These are phyloP conservation scores for Cyberlindnera sargentensis DNA, from an alignment of 805 yeast genomes.

Conservation along the genomic window DNA sequence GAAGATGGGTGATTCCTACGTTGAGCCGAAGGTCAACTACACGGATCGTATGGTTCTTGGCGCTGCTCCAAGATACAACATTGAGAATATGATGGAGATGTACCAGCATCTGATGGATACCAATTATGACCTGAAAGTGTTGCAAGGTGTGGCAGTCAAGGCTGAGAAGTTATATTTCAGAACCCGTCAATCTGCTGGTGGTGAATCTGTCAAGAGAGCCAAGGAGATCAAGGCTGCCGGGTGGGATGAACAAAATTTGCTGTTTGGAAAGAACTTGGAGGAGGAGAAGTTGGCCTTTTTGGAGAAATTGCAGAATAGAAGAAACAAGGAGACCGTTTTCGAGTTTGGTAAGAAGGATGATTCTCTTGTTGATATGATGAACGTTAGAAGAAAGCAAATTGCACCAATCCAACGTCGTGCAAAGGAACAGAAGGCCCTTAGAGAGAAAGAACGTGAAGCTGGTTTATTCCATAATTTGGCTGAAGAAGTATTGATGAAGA, in stretches of 20 bases:
- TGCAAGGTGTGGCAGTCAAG: conserved; percentile 67
- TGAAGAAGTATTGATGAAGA: conserved; percentile 55
- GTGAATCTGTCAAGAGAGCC: conserved; percentile 77
- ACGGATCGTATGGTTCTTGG: conserved; percentile 79
- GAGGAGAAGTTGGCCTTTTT: conserved; percentile 67
- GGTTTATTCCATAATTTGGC: conserved; percentile 70
- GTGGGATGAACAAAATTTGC: conserved; percentile 85
- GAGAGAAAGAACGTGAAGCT: conserved; percentile 67
- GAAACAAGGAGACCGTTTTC: conserved; percentile 84
- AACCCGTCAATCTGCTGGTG: conserved; percentile 81
- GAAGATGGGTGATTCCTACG: conserved; percentile 34
- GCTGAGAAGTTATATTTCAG: conserved; percentile 86
- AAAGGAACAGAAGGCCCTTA: conserved; percentile 55
- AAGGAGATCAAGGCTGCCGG: conserved; percentile 68
- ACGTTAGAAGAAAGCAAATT: conserved; percentile 74
- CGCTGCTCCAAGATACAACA: conserved; percentile 60
- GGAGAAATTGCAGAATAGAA: conserved; percentile 61
- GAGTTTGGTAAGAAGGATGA: conserved; percentile 70
- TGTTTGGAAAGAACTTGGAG: conserved; percentile 72
- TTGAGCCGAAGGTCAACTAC: conserved; percentile 59
- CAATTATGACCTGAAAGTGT: conserved; percentile 59
- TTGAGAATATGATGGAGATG: conserved; percentile 71
- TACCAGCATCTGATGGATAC: conserved; percentile 51
- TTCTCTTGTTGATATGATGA: conserved; percentile 77
- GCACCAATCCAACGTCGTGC: conserved; percentile 84